Evolutionary conservation across 352 stramenopile genomes (phyloP).

Genomic region (Globisporangium echinulatum): DNA sequence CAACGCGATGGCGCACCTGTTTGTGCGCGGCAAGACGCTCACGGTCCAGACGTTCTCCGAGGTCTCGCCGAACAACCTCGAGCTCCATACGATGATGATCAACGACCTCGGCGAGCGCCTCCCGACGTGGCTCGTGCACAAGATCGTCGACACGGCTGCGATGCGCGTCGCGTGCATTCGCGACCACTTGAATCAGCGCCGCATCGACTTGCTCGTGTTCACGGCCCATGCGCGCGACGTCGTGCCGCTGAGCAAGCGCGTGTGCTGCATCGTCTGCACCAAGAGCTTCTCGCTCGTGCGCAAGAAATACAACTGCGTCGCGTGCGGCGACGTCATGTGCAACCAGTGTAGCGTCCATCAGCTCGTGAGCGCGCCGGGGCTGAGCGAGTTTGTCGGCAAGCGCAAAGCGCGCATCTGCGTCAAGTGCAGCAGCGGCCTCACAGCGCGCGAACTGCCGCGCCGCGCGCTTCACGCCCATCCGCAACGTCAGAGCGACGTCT

Average conservation of each 20-base stretch:
- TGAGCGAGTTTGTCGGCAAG: conserved; percentile 43
- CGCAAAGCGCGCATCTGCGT: conserved; percentile 73
- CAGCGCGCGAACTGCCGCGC: conserved; percentile 45
- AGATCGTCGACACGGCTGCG: conserved; percentile 72
- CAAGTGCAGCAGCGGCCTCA: conserved; percentile 64
- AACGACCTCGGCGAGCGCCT: conserved; percentile 72
- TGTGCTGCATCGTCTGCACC: conserved; percentile 76
- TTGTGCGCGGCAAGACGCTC: conserved; percentile 69
- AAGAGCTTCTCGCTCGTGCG: conserved; percentile 79
- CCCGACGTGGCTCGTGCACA: conserved; percentile 75
- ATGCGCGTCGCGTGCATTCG: conserved; percentile 72
- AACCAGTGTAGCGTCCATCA: conserved; percentile 73
- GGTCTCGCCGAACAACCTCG: conserved; percentile 44
- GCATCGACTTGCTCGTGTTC: conserved; percentile 67
- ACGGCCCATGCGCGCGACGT: conserved; percentile 49
- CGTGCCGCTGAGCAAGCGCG: conserved; percentile 63
- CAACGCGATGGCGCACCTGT: conserved; percentile 31
- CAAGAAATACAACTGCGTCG: conserved; percentile 83
- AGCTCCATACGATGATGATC: conserved; percentile 78
- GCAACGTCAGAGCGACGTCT: conserved; percentile 20
- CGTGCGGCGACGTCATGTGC: conserved; percentile 78
- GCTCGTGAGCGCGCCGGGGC: conserved; percentile 53
- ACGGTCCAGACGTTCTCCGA: conserved; percentile 70
- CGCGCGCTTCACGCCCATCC: conserved; percentile 33
- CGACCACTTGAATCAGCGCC: conserved; percentile 70